phyloP scores from a whole-genome alignment of 495 filamentous ascomycete genomes.

The Penicillium angulare region DNA sequence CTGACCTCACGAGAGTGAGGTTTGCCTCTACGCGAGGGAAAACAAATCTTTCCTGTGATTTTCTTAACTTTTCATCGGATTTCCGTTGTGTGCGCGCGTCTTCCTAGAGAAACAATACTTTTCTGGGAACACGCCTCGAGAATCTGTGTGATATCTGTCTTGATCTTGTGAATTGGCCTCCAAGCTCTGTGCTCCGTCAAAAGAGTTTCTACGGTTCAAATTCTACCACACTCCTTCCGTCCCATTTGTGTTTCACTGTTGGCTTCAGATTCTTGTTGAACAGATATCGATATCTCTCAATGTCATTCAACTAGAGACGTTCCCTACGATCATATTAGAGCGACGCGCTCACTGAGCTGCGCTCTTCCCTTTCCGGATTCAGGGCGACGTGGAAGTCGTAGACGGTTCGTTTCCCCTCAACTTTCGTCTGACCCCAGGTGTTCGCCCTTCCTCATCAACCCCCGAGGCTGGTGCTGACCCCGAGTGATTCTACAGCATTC shows the following conservation, averaged over 20 bases:
- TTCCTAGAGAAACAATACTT: slow-evolving; percentile 3
- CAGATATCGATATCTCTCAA: slow-evolving; percentile 26
- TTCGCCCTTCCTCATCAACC: not conserved
- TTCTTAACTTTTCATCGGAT: slow-evolving; percentile 8
- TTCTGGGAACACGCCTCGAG: no score
- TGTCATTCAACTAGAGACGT: slow-evolving; percentile 47
- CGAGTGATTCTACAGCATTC: slow-evolving; percentile 11
- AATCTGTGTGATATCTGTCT: not conserved
- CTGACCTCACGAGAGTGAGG: slow-evolving; percentile 25
- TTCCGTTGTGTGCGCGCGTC: slow-evolving; percentile 9
- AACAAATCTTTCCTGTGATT: slow-evolving; percentile 16
- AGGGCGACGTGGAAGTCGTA: slow-evolving; percentile 44
- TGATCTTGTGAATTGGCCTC: slow-evolving; percentile 3
- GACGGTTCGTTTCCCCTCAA: slow-evolving; percentile 41
- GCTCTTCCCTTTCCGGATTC: slow-evolving; percentile 39
- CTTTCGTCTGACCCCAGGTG: not conserved
- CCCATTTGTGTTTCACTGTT: slow-evolving; percentile 21
- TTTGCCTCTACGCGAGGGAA: slow-evolving; percentile 34
- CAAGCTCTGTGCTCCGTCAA: not conserved
- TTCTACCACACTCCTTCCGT: slow-evolving; percentile 23
- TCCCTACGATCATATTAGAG: slow-evolving; percentile 34
- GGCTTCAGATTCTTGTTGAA: slow-evolving; percentile 25
- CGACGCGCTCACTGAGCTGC: slow-evolving; percentile 44
- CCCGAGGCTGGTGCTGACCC: slow-evolving; percentile 13
- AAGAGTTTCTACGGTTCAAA: not conserved